Percentiles rank a stretch among this genome's conserved stretches.
These are phyloP conservation scores for Colletotrichum tofieldiae DNA, from an alignment of 2,329 filamentous ascomycete genomes.

Conservation along the genomic window DNA sequence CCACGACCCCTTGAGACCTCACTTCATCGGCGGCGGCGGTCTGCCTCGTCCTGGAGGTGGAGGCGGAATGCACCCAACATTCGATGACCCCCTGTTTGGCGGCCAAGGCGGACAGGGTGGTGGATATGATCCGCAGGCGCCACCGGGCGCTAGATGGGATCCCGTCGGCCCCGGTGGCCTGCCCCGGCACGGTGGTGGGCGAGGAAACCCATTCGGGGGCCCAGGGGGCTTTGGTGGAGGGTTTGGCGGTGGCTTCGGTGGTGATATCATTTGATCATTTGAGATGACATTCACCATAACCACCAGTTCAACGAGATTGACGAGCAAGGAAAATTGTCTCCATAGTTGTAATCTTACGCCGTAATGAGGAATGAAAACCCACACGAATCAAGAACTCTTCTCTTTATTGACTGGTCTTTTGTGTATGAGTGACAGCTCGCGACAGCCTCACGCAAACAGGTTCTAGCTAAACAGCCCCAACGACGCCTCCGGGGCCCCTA, in stretches of 20 bases:
- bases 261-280: slow-evolving; percentile 44
- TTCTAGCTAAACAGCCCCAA: slow-evolving; percentile 9
- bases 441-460: background rate
- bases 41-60: slow-evolving; percentile 72
- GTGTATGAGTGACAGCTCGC: too few species aligned
- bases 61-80: slow-evolving; percentile 95
- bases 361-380: slow-evolving; percentile 32
- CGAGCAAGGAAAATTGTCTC: background rate
- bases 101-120: slow-evolving; percentile 65
- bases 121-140: slow-evolving; percentile 79
- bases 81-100: slow-evolving; percentile 89
- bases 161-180: slow-evolving; percentile 81
- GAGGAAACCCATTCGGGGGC: slow-evolving; percentile 58
- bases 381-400: background rate
- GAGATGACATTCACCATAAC: background rate
- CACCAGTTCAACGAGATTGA: background rate
- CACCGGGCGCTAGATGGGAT: slow-evolving; percentile 93
- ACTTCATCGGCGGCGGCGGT: slow-evolving; percentile 75
- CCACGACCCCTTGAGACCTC: slow-evolving; percentile 82
- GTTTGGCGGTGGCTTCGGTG: slow-evolving; percentile 54
- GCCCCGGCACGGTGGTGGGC: slow-evolving; percentile 58
- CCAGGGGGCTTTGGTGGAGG: slow-evolving; percentile 52
- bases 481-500: slow-evolving; percentile 40
- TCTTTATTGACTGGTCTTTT: background rate
- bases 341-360: slow-evolving; percentile 31